Evolutionary conservation across 768 basidiomycete species (phyloP).

Genomic region (Tricholoma sp.): DNA sequence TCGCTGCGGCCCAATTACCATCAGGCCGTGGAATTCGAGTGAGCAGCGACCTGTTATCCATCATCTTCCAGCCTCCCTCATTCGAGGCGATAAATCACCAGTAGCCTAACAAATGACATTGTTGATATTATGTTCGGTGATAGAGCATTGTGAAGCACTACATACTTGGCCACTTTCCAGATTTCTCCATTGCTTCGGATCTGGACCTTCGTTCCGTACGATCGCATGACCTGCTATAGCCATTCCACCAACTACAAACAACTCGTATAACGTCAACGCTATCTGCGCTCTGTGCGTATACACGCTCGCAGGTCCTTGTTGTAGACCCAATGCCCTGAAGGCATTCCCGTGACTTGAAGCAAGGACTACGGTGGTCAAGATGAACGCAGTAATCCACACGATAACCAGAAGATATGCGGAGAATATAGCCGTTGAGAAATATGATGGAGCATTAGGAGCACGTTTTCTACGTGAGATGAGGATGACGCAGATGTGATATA

Average conservation of each 20-base stretch:
- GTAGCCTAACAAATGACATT: neutral
- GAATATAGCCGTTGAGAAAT: conserved; percentile 27
- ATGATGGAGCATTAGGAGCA: conserved; percentile 21
- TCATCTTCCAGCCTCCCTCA: neutral
- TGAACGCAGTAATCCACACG: conserved; percentile 26
- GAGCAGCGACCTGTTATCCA: neutral
- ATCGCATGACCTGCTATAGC: conserved; percentile 24
- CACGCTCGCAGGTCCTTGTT: conserved; percentile 21
- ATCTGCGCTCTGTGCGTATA: conserved; percentile 25
- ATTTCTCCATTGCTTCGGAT: conserved; percentile 27
- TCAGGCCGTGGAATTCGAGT: neutral
- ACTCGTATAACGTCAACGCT: conserved; percentile 22
- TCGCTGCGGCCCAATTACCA: neutral
- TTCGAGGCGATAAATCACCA: neutral
- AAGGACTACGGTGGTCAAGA: conserved; percentile 22
- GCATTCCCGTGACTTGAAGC: conserved; percentile 10
- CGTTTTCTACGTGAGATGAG: conserved; percentile 22
- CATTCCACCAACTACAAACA: conserved; percentile 19
- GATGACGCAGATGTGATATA: conserved; percentile 23
- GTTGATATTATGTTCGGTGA: neutral
- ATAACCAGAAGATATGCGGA: conserved; percentile 24
- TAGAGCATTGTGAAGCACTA: neutral
- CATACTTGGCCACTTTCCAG: conserved; percentile 8
- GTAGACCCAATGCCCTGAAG: conserved; percentile 15
- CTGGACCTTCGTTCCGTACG: conserved; percentile 22